Percentiles rank a stretch among this genome's conserved stretches.
Conservation (phyloP, 2,329 filamentous ascomycete species). For the Trichoderma sp. region DNA sequence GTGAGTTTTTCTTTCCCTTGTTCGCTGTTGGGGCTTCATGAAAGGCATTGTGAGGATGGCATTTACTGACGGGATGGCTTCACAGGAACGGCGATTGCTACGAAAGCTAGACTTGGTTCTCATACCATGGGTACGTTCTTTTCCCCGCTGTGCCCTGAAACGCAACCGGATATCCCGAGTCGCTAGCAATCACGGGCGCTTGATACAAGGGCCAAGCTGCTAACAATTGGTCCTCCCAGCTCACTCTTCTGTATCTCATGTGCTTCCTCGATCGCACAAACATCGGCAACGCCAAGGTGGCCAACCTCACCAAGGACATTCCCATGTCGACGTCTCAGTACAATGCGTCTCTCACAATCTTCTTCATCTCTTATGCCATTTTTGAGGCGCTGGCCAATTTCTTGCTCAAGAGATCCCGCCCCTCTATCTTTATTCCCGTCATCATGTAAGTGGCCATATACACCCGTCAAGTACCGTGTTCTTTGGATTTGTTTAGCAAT, state of each 20-base stretch:
- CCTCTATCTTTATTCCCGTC: conserved; percentile 74
- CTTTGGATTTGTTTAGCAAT: background rate
- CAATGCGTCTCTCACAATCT: conserved; percentile 74
- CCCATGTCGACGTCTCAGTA: conserved; percentile 63
- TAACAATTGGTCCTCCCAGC: conserved; percentile 35
- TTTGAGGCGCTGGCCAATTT: conserved; percentile 79
- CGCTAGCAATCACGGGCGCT: background rate
- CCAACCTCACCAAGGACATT: conserved; percentile 46
- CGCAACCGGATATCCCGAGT: background rate
- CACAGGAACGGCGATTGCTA: conserved; percentile 59
- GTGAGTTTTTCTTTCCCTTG: conserved; percentile 44
- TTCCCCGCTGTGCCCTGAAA: background rate
- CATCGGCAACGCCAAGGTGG: conserved; percentile 68
- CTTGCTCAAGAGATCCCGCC: conserved; percentile 71
- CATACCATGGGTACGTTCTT: conserved; percentile 54
- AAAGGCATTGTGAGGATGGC: background rate
- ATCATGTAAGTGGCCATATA: conserved; percentile 63
- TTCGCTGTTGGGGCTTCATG: background rate
- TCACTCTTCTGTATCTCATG: conserved; percentile 70
- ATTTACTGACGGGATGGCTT: background rate
- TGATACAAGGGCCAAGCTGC: background rate
- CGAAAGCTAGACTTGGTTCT: conserved; percentile 61
- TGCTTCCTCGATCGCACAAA: conserved; percentile 77
- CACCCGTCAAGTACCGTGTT: background rate
- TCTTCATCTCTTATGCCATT: conserved; percentile 81